phyloP scores from a whole-genome alignment of 2,329 filamentous ascomycete species.

The Scolecobasidium constrictum region DNA sequence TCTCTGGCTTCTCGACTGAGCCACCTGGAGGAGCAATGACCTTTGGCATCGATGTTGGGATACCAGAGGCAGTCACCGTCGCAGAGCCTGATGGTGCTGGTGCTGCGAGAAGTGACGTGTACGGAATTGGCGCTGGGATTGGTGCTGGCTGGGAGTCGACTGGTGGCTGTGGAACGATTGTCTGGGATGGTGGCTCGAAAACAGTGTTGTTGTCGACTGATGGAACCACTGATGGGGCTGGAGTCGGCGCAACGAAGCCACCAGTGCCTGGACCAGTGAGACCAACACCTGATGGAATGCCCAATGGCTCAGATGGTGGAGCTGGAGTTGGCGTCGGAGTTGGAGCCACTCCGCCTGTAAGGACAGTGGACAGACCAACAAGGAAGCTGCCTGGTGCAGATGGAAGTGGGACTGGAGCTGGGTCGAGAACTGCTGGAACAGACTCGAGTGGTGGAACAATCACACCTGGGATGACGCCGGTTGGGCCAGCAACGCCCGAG shows the following conservation, averaged over 20 bases:
- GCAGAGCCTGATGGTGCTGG: background rate
- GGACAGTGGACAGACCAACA: constrained; percentile 3
- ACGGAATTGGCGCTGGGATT: background rate
- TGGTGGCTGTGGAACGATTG: background rate
- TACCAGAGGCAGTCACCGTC: constrained; percentile 12
- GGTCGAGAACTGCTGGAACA: background rate
- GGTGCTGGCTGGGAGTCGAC: background rate
- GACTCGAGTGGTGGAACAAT: background rate
- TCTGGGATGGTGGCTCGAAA: background rate
- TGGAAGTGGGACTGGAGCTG: background rate
- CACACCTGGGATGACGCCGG: background rate
- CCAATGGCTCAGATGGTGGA: background rate
- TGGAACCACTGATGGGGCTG: background rate
- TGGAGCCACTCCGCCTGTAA: background rate
- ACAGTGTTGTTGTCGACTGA: background rate
- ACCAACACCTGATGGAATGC: background rate
- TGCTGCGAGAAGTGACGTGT: constrained; percentile 2
- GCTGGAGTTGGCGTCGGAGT: background rate
- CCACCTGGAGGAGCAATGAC: constrained; percentile 62
- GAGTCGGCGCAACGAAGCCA: background rate
- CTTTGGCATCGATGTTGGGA: constrained; percentile 59
- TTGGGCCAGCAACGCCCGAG: background rate
- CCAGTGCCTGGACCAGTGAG: constrained; percentile 1
- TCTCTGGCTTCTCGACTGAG: constrained; percentile 44
- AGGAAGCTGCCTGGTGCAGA: background rate